A percentile compares a stretch with the other conserved stretches of the same genome.
Evolutionary conservation across 805 yeast species (phyloP).

Genomic region (Nakazawaea ambrosiae): DNA sequence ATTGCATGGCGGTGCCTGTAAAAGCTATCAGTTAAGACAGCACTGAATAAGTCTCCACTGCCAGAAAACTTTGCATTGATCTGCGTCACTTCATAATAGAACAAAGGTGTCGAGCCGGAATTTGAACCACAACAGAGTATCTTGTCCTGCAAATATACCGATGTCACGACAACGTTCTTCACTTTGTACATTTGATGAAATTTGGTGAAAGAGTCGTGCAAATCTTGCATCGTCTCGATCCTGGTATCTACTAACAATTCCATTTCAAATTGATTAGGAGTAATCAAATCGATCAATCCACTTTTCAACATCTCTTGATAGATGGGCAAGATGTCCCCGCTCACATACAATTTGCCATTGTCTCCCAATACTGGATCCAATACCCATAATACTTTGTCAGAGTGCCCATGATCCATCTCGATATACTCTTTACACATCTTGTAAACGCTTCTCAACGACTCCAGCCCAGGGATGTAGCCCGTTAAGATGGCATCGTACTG

Average conservation of each 20-base stretch:
- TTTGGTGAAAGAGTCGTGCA: slow-evolving; percentile 29
- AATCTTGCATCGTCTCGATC: slow-evolving; percentile 29
- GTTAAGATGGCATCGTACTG: slow-evolving; percentile 63
- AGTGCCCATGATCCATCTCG: slow-evolving; percentile 13
- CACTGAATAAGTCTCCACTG: slow-evolving; percentile 68
- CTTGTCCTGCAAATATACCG: slow-evolving; percentile 35
- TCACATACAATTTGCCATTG: slow-evolving; percentile 75
- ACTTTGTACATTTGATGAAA: slow-evolving; percentile 27
- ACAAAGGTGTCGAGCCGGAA: slow-evolving; percentile 10
- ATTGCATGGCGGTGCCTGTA: slow-evolving; percentile 20
- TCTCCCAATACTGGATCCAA: slow-evolving; percentile 94
- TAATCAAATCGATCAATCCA: slow-evolving; percentile 41
- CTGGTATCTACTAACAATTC: slow-evolving; percentile 47
- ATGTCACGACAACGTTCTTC: slow-evolving; percentile 10
- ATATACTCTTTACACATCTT: slow-evolving; percentile 29
- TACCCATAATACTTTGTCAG: slow-evolving; percentile 43
- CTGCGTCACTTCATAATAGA: slow-evolving; percentile 34
- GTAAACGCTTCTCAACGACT: slow-evolving; percentile 44
- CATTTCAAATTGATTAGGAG: slow-evolving; percentile 75
- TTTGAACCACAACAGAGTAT: slow-evolving; percentile 27
- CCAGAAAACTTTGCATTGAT: slow-evolving; percentile 64
- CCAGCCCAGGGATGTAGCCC: slow-evolving; percentile 71
- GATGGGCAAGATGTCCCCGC: slow-evolving; percentile 42
- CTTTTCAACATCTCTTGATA: slow-evolving; percentile 40
- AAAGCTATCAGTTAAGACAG: slow-evolving; percentile 46